These are phyloP conservation scores for Geranomyces variabilis DNA, from an alignment of 192 early-diverging fungal genomes.

Conservation along the genomic window DNA sequence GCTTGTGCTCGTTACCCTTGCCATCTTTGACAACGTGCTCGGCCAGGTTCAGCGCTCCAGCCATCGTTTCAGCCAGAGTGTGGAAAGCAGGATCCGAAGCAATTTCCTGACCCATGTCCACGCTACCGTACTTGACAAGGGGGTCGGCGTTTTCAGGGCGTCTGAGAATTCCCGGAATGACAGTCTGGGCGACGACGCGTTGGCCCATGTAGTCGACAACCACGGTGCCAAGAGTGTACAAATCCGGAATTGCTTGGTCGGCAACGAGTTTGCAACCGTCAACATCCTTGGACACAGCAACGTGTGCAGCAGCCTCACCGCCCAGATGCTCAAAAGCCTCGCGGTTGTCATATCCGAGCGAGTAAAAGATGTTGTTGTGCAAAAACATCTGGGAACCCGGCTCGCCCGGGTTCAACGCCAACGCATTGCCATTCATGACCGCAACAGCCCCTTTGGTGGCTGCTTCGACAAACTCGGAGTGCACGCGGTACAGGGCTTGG, in stretches of 20 bases:
- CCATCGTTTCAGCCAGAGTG: slow-evolving; percentile 67
- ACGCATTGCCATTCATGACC: slow-evolving; percentile 78
- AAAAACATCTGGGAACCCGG: slow-evolving; percentile 72
- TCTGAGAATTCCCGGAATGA: slow-evolving; percentile 80
- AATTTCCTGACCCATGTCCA: slow-evolving; percentile 81
- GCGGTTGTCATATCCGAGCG: slow-evolving; percentile 79
- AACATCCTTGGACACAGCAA: slow-evolving; percentile 92
- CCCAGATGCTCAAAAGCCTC: slow-evolving; percentile 83
- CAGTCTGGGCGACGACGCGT: slow-evolving; percentile 89
- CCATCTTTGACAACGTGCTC: slow-evolving; percentile 78
- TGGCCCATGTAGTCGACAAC: slow-evolving; percentile 92
- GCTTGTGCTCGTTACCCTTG: slow-evolving; percentile 59
- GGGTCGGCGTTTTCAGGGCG: slow-evolving; percentile 69
- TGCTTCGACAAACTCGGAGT: slow-evolving; percentile 92
- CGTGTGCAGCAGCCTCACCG: slow-evolving; percentile 88
- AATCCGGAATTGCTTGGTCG: slow-evolving; percentile 73
- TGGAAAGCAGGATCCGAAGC: slow-evolving; percentile 75
- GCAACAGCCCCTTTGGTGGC: slow-evolving; percentile 82
- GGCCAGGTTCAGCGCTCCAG: slow-evolving; percentile 77
- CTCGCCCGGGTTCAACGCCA: slow-evolving; percentile 78
- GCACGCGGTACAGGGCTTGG: slow-evolving; percentile 77
- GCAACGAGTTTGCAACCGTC: slow-evolving; percentile 82
- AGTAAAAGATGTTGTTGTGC: slow-evolving; percentile 97
- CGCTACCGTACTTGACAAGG: slow-evolving; percentile 84
- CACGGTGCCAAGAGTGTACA: slow-evolving; percentile 87